Conservation (phyloP, 208 protist species). For the Leishmania arabica region DNA sequence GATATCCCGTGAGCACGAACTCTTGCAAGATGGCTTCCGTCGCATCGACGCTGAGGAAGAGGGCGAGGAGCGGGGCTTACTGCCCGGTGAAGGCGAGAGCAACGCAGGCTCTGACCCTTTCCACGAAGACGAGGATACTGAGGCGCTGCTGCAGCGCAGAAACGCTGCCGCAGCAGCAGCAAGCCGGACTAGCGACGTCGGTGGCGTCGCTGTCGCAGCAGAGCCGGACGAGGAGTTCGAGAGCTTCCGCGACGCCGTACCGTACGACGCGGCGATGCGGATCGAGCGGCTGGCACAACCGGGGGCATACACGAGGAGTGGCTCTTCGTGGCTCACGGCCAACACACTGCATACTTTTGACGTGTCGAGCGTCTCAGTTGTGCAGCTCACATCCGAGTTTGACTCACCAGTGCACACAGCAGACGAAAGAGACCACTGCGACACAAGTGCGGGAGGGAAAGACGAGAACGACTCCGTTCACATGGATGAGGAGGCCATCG, state of each 20-base stretch:
- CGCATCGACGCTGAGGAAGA: constrained; percentile 45
- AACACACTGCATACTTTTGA: neutral
- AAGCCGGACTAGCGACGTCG: neutral
- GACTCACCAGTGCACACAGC: neutral
- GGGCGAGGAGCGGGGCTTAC: constrained; percentile 29
- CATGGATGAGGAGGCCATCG: constrained; percentile 18
- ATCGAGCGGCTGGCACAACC: constrained; percentile 31
- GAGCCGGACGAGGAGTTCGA: constrained; percentile 37
- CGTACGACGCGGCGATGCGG: constrained; percentile 14
- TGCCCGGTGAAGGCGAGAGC: constrained; percentile 15
- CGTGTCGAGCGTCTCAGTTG: neutral
- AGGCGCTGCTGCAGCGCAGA: constrained; percentile 5
- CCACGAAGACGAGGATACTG: constrained; percentile 30
- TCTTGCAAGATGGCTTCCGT: constrained; percentile 42
- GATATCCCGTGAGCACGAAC: constrained; percentile 42
- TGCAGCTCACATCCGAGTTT: neutral
- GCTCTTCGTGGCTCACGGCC: neutral
- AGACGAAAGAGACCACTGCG: neutral
- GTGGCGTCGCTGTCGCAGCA: constrained; percentile 24
- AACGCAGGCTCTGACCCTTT: constrained; percentile 23
- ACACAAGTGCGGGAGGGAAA: neutral
- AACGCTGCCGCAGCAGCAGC: neutral
- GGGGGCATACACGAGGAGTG: constrained; percentile 8
- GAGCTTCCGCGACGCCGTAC: constrained; percentile 33
- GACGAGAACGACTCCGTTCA: constrained; percentile 18